A percentile compares a stretch with the other conserved stretches of the same genome.
phyloP scores from a whole-genome alignment of 768 basidiomycete genomes.

The Tylopilus subfusipes region DNA sequence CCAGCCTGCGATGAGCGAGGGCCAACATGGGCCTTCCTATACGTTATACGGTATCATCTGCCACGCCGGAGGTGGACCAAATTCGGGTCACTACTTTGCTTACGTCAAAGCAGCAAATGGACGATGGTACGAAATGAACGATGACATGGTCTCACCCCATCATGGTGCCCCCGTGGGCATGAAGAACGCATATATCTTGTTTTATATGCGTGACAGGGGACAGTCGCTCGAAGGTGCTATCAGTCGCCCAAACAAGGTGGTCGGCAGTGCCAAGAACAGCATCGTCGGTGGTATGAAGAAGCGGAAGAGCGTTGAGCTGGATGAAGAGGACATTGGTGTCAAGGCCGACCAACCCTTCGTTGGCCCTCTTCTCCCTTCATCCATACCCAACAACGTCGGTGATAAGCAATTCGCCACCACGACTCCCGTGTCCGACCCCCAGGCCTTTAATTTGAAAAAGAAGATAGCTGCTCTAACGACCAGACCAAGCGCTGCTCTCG shows the following conservation, averaged over 20 bases:
- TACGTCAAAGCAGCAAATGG: constrained; percentile 69
- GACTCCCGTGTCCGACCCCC: constrained; percentile 40
- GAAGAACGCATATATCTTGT: constrained; percentile 89
- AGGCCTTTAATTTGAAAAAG: constrained; percentile 48
- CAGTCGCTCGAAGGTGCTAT: constrained; percentile 67
- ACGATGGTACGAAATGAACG: constrained; percentile 92
- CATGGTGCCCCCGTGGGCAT: constrained; percentile 49
- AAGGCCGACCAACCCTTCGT: constrained; percentile 54
- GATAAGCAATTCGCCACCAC: constrained; percentile 17
- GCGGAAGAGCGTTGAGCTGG: constrained; percentile 43
- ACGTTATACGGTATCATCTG: constrained; percentile 88
- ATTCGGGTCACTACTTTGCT: constrained; percentile 94
- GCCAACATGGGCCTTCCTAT: constrained; percentile 73
- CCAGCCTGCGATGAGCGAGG: constrained; percentile 79
- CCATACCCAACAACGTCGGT: constrained; percentile 21
- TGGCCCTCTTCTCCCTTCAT: constrained; percentile 62
- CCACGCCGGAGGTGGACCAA: constrained; percentile 89
- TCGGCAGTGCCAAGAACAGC: constrained; percentile 29
- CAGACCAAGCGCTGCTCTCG: constrained; percentile 33
- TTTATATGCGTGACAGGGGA: constrained; percentile 83
- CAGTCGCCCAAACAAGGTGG: constrained; percentile 19
- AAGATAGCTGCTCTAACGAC: constrained; percentile 45
- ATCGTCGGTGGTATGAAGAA: constrained; percentile 50
- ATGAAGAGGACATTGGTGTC: constrained; percentile 46
- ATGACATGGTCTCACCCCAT: constrained; percentile 61